Conservation (phyloP, 768 basidiomycete species). For the Lactarius akahatsu region DNA sequence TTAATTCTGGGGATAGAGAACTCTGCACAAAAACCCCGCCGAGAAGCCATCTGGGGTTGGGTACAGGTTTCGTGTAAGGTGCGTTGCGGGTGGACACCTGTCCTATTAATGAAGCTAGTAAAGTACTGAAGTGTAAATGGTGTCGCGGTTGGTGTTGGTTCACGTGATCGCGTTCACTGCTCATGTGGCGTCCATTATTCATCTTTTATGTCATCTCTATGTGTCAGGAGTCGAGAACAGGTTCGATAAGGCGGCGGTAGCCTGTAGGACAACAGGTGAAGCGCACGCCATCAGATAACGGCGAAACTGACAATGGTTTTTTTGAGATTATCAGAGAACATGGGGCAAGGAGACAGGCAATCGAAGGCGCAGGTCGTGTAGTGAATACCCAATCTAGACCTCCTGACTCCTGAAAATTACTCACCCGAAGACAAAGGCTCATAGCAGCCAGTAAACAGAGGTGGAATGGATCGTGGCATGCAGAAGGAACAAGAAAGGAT, state of each 20-base stretch:
- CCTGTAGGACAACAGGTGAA: too few species aligned
- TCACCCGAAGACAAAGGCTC: too few species aligned
- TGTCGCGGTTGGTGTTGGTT: background rate
- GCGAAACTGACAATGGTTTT: background rate
- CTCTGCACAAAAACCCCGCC: constrained; percentile 13
- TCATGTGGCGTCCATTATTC: background rate
- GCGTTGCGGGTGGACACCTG: background rate
- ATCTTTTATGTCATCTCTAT: background rate
- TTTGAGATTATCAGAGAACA: too few species aligned
- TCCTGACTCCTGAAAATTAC: too few species aligned
- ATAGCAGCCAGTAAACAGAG: background rate
- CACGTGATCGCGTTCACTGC: constrained; percentile 1
- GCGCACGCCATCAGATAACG: background rate
- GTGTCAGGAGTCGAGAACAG: background rate
- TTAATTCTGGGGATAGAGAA: constrained; percentile 44
- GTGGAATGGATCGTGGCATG: background rate
- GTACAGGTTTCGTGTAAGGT: background rate
- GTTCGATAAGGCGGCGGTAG: too few species aligned
- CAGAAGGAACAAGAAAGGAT: background rate
- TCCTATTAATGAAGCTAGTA: background rate
- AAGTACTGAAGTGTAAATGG: background rate
- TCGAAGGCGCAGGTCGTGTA: too few species aligned
- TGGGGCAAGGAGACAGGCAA: too few species aligned
- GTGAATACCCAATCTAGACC: background rate
- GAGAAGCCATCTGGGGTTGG: constrained; percentile 1